These are phyloP conservation scores for Epithemia pelagica DNA, from an alignment of 108 stramenopile genomes.

Conservation along the genomic window DNA sequence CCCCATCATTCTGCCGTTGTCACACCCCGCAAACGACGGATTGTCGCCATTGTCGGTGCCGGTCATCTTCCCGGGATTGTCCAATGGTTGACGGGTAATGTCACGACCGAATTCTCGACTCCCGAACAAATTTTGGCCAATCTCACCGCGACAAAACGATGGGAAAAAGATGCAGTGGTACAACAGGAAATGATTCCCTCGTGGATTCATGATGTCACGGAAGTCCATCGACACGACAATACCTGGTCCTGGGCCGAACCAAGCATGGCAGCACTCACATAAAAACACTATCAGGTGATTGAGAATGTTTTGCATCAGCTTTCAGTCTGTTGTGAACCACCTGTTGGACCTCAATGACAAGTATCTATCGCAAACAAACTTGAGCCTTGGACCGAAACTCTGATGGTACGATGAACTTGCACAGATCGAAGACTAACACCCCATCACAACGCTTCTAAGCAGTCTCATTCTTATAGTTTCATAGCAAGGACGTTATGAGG, in stretches of 20 bases:
- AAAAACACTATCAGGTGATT: too few species aligned
- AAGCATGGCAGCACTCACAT: background rate
- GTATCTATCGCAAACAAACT: too few species aligned
- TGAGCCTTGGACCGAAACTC: too few species aligned
- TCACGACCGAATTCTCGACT: background rate
- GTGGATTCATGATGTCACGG: conserved; percentile 10
- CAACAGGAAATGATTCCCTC: conserved; percentile 1
- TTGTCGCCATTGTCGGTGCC: conserved; percentile 84
- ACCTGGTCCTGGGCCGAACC: background rate
- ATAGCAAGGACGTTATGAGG: too few species aligned
- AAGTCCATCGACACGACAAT: background rate
- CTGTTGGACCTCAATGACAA: too few species aligned
- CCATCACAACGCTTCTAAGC: too few species aligned
- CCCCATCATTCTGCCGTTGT: background rate
- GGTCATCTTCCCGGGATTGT: conserved; percentile 70
- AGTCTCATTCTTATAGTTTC: too few species aligned
- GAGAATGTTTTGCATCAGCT: too few species aligned
- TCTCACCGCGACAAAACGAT: conserved; percentile 4
- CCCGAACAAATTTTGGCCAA: conserved; percentile 2
- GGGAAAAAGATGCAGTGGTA: conserved; percentile 10
- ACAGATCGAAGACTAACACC: too few species aligned
- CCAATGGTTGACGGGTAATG: conserved; percentile 28
- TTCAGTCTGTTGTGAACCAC: too few species aligned
- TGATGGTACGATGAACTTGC: too few species aligned
- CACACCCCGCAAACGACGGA: background rate